Conservation (phyloP, 257 asterid genomes). For the Scutellaria baicalensis region DNA sequence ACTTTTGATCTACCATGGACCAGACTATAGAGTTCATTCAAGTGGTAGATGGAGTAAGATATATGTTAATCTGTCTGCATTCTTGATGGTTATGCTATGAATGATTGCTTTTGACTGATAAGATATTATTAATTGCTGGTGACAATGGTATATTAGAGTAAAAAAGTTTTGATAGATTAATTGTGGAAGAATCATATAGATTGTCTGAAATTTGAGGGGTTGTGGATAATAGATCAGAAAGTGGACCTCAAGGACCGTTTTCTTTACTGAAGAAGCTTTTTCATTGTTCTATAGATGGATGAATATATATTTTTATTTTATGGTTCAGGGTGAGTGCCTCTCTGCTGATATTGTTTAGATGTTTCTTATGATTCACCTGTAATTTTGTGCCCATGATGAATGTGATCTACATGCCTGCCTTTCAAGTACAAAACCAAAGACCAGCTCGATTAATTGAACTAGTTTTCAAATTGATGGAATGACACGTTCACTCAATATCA, state of each 20-base stretch:
- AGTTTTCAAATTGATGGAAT: neutral
- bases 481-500: neutral
- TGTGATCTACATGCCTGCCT: neutral
- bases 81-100: neutral
- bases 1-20: neutral
- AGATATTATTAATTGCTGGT: neutral
- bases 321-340: neutral
- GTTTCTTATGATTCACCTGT: neutral
- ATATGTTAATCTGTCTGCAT: neutral
- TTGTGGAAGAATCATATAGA: neutral
- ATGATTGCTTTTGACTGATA: neutral
- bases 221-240: conserved; percentile 1
- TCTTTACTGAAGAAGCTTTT: neutral
- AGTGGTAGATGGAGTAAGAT: neutral
- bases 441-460: neutral
- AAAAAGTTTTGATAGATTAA: neutral
- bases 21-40: neutral
- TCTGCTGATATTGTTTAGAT: neutral
- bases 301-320: neutral
- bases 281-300: neutral
- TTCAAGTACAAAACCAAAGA: neutral
- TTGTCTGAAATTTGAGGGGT: neutral
- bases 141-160: neutral
- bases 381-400: neutral
- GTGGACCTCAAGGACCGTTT: neutral